Base-by-base conservation (phyloP, 2,329 filamentous ascomycete species). In the Penicillium oxalicum region DNA sequence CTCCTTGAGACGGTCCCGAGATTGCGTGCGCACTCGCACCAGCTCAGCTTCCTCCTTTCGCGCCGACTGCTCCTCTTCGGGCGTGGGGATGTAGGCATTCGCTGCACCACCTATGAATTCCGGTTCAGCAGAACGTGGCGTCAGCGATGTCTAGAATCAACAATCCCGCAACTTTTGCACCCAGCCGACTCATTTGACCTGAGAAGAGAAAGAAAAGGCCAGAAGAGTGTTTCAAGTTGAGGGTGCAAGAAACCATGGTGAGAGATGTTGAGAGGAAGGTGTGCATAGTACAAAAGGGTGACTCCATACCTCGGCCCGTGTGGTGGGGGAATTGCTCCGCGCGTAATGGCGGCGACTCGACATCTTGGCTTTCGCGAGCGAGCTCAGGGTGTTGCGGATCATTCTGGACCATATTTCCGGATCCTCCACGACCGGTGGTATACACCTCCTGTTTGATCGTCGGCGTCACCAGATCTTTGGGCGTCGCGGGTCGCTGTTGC, bases 401-500 rank as follows among this genome's bases (percentile, higher is more conserved):
- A 54, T 81, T 82, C 64, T 85, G 84, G 41, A 86, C 83, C 86
- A 95, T 95, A 74, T 95, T 95, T 51, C 90, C 90, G 4, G 81
- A 84, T 52, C 91, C 91, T 48, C 91, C 91, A 44, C 91, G 87
- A 48, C 91, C 91, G 3, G 91, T 96, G 18, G 91, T 95, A 64
- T 91, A 90, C 56, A 88, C 77, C n/a, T 86, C 74, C 40, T 80
- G 80, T 73, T 94, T 95, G 65, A 97, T 81, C 9, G 82, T 86
- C 1, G 91, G 91, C 1, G 90, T 95, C 61, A 84, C 74, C 54
- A 95, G 81, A 62, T 91, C 87, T 55, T 80, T 72, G 44, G 81
- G 73, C 28, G 74, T 70, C 39, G 82, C 61, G 39, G 64, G 56
- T 54, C 73, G 66, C 49, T 74, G 68, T 56, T 79, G 75, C 64